Evolutionary conservation across 805 yeast genomes (phyloP).

Genomic region (Zygoascus flipseniorum): DNA sequence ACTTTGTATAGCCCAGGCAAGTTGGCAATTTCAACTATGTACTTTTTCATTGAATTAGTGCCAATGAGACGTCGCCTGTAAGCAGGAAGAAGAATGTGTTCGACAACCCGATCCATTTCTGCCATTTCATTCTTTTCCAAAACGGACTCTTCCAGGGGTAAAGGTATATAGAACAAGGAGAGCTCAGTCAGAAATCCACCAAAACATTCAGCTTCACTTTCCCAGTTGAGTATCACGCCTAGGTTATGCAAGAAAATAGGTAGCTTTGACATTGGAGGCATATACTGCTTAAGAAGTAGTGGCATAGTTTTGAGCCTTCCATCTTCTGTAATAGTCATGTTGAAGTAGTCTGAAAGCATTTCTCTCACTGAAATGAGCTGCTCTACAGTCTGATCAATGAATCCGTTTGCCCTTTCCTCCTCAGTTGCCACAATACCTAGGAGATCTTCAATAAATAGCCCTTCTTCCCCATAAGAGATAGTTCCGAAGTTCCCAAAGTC

Average conservation of each 20-base stretch:
- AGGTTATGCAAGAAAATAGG: slow-evolving; percentile 59
- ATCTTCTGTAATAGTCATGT: slow-evolving; percentile 31
- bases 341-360: slow-evolving; percentile 79
- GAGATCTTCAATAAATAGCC: slow-evolving; percentile 31
- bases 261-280: slow-evolving; percentile 55
- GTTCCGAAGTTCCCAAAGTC: slow-evolving; percentile 79
- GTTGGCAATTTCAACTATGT: slow-evolving; percentile 78
- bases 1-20: slow-evolving; percentile 85
- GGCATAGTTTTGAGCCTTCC: slow-evolving; percentile 48
- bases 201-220: slow-evolving; percentile 60
- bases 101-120: slow-evolving; percentile 36
- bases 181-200: slow-evolving; percentile 56
- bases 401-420: slow-evolving; percentile 14
- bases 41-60: slow-evolving; percentile 40
- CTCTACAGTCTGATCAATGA: slow-evolving; percentile 13
- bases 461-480: slow-evolving; percentile 24
- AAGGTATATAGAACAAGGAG: slow-evolving; percentile 68
- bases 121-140: slow-evolving; percentile 18
- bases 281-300: slow-evolving; percentile 52
- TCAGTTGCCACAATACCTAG: slow-evolving; percentile 31
- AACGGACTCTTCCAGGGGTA: slow-evolving; percentile 29
- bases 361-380: slow-evolving; percentile 46
- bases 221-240: slow-evolving; percentile 54
- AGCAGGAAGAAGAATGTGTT: slow-evolving; percentile 55
- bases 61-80: slow-evolving; percentile 59